Percentiles rank a stretch among this genome's conserved stretches.
Evolutionary conservation across 208 protist species (phyloP).

Genomic region (Crithidia thermophila): DNA sequence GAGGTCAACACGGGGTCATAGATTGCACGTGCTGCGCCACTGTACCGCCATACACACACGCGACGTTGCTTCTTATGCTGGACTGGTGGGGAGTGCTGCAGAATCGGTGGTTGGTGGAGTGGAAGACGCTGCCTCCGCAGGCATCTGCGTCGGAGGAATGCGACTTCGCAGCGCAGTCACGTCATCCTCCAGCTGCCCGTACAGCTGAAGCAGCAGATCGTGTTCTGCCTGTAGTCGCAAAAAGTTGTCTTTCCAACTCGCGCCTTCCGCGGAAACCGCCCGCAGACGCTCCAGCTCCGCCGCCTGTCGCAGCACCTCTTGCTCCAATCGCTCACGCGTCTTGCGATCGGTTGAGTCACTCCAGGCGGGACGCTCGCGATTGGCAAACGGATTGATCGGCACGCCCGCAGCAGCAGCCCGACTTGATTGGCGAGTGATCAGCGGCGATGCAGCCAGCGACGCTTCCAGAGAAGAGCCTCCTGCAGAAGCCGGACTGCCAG

Average conservation of each 20-base stretch:
- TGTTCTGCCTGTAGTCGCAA: slow-evolving; percentile 52
- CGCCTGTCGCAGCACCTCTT: slow-evolving; percentile 75
- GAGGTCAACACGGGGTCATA: no score
- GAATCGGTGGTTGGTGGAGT: no score
- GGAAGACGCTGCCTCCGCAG: no score
- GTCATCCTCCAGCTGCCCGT: slow-evolving; percentile 79
- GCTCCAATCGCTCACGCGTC: slow-evolving; percentile 51
- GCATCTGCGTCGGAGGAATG: no score
- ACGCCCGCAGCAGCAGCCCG: slow-evolving; percentile 4
- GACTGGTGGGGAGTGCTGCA: no score
- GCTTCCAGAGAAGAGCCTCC: slow-evolving; percentile 16
- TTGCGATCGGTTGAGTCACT: slow-evolving; percentile 27
- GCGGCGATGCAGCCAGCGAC: background rate
- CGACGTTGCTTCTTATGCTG: no score
- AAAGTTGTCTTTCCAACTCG: slow-evolving; percentile 32
- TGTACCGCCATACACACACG: no score
- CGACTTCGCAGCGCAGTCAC: slow-evolving; percentile 26
- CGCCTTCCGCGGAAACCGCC: slow-evolving; percentile 28
- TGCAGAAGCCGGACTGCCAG: background rate
- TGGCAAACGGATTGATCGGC: slow-evolving; percentile 24
- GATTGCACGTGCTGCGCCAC: no score
- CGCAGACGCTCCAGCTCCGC: slow-evolving; percentile 72
- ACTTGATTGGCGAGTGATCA: background rate
- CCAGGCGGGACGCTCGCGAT: slow-evolving; percentile 21
- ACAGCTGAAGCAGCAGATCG: slow-evolving; percentile 81